Evolutionary conservation across 2,329 filamentous ascomycete species (phyloP), one percentile per base, ranked within the genome.

Genomic region (Penicillium thymicola): DNA sequence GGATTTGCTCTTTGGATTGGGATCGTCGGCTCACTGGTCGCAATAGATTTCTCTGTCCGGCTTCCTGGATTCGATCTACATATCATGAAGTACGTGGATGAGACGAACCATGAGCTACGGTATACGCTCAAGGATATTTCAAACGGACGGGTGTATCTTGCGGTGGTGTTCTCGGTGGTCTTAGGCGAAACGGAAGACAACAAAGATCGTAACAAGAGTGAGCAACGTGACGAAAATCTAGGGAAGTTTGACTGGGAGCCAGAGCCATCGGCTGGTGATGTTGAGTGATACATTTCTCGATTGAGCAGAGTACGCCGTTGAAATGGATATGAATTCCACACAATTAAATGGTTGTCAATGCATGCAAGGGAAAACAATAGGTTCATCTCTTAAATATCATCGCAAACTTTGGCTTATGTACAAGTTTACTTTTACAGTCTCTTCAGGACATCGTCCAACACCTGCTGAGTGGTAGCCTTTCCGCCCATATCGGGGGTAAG

Each of bases 401-500:
- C 21, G 45, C 45, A 38, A 47, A 54, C 27, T 21, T 53, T 41
- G 40, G 30, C 51, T 42, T 59, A 63, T 63, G 28, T 65, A 64
- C 55, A 60, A 45, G 18, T 51, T 48, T 58, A 50, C 45, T 59
- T 58, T 70, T 88, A 97, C 77, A 97, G 75, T 70, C 89, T 85
- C 81, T 81, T 89, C 64, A 97, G 82, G 49, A 97, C 88, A 76
- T 97, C 93, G 68, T 89, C 82, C 45, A 97, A 80, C 32, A 97
- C 91, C 78, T 97, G 85, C 66, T 90, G 84, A 5, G 94, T 97
- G 64, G 84, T 89, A 47, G 92, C 90, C 67, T 82, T 89, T 44
- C 94, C 94, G 51, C 94, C 93, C 72, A 99, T 82, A 72, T 99
- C 94, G 21, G 94, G 94, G 71, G 85, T 94, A 63, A 97, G 76